Conservation (phyloP, 2,329 filamentous ascomycete genomes). For the Verticillium zaregamsianum region DNA sequence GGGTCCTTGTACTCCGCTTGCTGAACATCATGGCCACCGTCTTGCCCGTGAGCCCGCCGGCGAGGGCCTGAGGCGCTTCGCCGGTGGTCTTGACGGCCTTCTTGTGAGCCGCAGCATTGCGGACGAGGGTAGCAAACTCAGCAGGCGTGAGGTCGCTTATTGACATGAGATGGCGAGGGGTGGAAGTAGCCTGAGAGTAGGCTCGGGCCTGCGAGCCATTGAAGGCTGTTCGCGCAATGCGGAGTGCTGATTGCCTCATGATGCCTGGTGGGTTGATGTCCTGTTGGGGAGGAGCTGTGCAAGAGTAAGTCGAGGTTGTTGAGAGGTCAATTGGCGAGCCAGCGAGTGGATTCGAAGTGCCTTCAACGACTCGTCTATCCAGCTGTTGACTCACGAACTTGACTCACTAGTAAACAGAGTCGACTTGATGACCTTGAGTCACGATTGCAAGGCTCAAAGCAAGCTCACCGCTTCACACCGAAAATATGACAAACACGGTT, state of each 20-base stretch:
- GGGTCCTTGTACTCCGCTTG: constrained; percentile 90
- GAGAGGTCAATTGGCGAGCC: neutral
- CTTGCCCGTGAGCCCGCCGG: constrained; percentile 63
- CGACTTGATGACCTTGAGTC: constrained; percentile 6
- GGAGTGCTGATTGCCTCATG: constrained; percentile 30
- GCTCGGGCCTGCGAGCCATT: constrained; percentile 35
- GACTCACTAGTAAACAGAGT: neutral
- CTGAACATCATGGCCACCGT: constrained; percentile 95
- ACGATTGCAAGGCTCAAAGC: constrained; percentile 7
- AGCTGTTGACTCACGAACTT: neutral
- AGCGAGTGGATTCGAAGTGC: neutral
- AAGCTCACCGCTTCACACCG: constrained; percentile 12
- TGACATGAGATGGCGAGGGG: constrained; percentile 82
- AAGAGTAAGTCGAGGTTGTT: neutral
- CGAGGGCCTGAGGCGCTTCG: constrained; percentile 53
- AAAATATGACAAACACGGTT: constrained; percentile 6
- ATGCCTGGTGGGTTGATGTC: constrained; percentile 3
- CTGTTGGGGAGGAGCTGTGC: neutral
- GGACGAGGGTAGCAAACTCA: constrained; percentile 78
- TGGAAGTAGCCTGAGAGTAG: constrained; percentile 32
- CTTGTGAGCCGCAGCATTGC: constrained; percentile 78
- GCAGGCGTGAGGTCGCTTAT: constrained; percentile 78
- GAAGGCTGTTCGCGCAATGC: constrained; percentile 26
- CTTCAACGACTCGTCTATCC: neutral
- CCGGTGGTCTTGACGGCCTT: constrained; percentile 64